phyloP scores from a whole-genome alignment of 805 yeast species.

The Ogataea trehaloabstinens region DNA sequence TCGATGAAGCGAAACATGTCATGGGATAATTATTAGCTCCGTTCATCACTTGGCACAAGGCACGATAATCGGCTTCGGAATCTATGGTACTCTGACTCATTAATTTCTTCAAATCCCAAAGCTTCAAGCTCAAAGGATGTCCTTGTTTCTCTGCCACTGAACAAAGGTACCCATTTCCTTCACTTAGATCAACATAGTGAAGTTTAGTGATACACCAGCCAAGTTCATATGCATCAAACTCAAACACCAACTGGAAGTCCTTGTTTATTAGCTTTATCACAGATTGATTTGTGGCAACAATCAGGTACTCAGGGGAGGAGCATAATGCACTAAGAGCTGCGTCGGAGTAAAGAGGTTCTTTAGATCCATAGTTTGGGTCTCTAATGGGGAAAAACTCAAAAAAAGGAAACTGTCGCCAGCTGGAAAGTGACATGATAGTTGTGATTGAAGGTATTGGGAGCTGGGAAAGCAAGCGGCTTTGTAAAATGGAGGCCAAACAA shows the following conservation, averaged over 20 bases:
- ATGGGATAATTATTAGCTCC: slow-evolving; percentile 79
- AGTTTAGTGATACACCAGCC: slow-evolving; percentile 65
- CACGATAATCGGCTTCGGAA: slow-evolving; percentile 44
- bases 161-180: slow-evolving; percentile 44
- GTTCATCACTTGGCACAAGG: slow-evolving; percentile 62
- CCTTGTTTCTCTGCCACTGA: slow-evolving; percentile 78
- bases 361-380: slow-evolving; percentile 72
- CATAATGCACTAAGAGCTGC: slow-evolving; percentile 65
- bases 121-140: slow-evolving; percentile 59
- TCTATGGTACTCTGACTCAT: slow-evolving; percentile 32
- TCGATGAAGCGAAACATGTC: slow-evolving; percentile 56
- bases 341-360: slow-evolving; percentile 73
- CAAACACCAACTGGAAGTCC: slow-evolving; percentile 42
- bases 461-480: too few species aligned
- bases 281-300: slow-evolving; percentile 55
- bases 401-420: slow-evolving; percentile 73
- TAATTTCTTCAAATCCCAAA: slow-evolving; percentile 69
- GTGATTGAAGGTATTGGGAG: too few species aligned
- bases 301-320: slow-evolving; percentile 54
- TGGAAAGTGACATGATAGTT: slow-evolving; percentile 29
- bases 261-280: slow-evolving; percentile 54
- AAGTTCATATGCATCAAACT: slow-evolving; percentile 63
- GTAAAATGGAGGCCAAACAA: too few species aligned
- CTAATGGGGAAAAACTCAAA: slow-evolving; percentile 79
- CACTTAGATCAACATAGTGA: slow-evolving; percentile 34